Evolutionary conservation across 2,329 filamentous ascomycete genomes (phyloP), one percentile per base, ranked within the genome.

Genomic region (Aspergillus persii): DNA sequence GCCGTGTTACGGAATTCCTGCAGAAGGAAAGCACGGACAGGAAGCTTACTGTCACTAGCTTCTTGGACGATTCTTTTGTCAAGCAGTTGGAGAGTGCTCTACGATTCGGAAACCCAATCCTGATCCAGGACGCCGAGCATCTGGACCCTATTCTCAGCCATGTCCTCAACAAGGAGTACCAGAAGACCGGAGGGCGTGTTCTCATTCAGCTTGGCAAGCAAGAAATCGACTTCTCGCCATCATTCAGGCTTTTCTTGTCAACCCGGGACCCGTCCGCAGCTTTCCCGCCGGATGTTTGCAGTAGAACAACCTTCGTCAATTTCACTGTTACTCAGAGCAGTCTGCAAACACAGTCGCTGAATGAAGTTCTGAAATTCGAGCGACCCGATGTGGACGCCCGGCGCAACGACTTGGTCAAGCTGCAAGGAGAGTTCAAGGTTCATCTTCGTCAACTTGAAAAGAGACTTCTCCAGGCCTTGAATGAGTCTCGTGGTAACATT

Each of bases 261-360:
- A 99, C 96, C 1, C 85, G 94, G 69, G 95, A 99, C 79, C 96
- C 96, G 1, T 99, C 96, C 47, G 94, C 95, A 29, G 91, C 89
- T 7, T 99, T 99, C 74, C 88, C 95, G 7, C 96, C 95, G 0
- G 95, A 99, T 72, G 92, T 99, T 64, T 99, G 96, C 86, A 96
- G 92, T 82, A 87, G 96, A 70, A 98, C 95, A 6, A 99, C 96
- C 0, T 96, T 99, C 77, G 95, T 99, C 84, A 99, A 99, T 79
- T 99, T 99, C 69, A 98, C 96, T 1, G 94, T 99, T 63, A 99
- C 95, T 4, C 94, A 98, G 79, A 97, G 95, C 84, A 98, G 94
- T 82, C 83, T 99, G 71, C 95, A 96, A 79, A 98, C 95, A 2
- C 95, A 99, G 77, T 97, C 95, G 1, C 86, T 99, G 66, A 97